phyloP scores from a whole-genome alignment of 2,329 filamentous ascomycete genomes.

The Nigrospora sphaerica region DNA sequence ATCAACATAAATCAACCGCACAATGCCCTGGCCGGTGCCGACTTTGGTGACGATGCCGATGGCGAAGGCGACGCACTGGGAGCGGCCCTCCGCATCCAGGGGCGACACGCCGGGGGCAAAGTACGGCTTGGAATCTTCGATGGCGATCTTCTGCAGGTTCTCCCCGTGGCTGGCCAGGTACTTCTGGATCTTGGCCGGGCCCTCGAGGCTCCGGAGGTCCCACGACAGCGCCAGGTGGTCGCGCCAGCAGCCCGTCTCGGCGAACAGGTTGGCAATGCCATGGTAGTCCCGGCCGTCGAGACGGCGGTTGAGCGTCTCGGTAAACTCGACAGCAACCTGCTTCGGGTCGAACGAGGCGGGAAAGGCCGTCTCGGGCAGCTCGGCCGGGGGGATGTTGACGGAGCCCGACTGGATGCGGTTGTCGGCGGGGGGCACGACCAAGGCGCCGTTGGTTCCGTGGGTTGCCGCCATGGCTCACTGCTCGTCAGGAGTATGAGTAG shows the following conservation, averaged over 20 bases:
- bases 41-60: slow-evolving; percentile 44
- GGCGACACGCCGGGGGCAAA: slow-evolving; percentile 33
- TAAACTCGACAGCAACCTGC: slow-evolving; percentile 27
- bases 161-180: slow-evolving; percentile 32
- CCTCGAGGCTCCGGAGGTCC: slow-evolving; percentile 46
- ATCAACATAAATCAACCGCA: slow-evolving; percentile 35
- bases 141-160: slow-evolving; percentile 32
- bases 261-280: slow-evolving; percentile 30
- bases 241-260: slow-evolving; percentile 45
- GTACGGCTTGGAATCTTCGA: slow-evolving; percentile 37
- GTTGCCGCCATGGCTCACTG: no score
- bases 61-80: slow-evolving; percentile 49
- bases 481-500: no score
- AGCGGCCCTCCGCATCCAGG: slow-evolving; percentile 42
- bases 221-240: slow-evolving; percentile 51
- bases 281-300: slow-evolving; percentile 27
- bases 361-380: slow-evolving; percentile 27
- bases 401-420: slow-evolving; percentile 35
- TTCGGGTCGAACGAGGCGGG: slow-evolving; percentile 24
- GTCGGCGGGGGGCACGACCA: neutral
- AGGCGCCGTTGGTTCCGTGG: no score
- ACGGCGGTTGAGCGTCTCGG: slow-evolving; percentile 26
- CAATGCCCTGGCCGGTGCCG: slow-evolving; percentile 49
- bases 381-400: slow-evolving; percentile 41
- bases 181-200: slow-evolving; percentile 26